phyloP scores from a whole-genome alignment of 1,284 basidiomycete species.

The Leccinum colubrinum region DNA sequence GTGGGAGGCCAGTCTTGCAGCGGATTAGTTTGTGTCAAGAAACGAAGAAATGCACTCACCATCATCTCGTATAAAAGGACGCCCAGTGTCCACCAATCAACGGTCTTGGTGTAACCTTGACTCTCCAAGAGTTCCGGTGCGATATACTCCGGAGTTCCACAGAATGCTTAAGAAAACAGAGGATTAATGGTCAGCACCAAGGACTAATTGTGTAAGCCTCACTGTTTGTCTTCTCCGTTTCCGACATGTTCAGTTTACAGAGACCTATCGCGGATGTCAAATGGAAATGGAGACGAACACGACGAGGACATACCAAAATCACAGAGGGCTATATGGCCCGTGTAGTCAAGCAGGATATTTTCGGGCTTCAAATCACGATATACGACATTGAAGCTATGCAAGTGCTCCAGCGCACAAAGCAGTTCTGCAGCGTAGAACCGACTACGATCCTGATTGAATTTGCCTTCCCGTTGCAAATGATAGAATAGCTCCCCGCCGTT shows the following conservation, averaged over 20 bases:
- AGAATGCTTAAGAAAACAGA: constrained; percentile 70
- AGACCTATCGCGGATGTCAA: constrained; percentile 53
- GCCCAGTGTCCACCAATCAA: constrained; percentile 99
- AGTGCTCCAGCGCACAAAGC: constrained; percentile 91
- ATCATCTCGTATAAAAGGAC: constrained; percentile 99
- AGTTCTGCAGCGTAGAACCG: constrained; percentile 98
- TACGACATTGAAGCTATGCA: constrained; percentile 97
- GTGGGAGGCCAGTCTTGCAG: constrained; percentile 85
- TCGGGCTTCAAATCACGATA: constrained; percentile 98
- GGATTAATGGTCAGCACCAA: constrained; percentile 4
- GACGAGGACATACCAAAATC: constrained; percentile 70
- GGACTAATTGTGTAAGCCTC: constrained; percentile 25
- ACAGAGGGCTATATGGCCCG: constrained; percentile 96
- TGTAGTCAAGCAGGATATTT: constrained; percentile 96
- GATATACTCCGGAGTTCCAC: constrained; percentile 98
- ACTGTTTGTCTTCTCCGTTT: constrained; percentile 98
- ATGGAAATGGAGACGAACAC: background rate
- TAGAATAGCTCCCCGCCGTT: constrained; percentile 99
- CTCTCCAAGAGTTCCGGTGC: constrained; percentile 94
- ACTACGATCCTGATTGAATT: constrained; percentile 92
- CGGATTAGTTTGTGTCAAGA: constrained; percentile 1
- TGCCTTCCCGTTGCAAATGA: constrained; percentile 94
- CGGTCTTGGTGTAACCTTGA: constrained; percentile 98
- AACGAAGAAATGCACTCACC: constrained; percentile 37
- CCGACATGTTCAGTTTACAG: constrained; percentile 99